phyloP scores from a whole-genome alignment of 1,284 basidiomycete species.

The Pascua sp. region DNA sequence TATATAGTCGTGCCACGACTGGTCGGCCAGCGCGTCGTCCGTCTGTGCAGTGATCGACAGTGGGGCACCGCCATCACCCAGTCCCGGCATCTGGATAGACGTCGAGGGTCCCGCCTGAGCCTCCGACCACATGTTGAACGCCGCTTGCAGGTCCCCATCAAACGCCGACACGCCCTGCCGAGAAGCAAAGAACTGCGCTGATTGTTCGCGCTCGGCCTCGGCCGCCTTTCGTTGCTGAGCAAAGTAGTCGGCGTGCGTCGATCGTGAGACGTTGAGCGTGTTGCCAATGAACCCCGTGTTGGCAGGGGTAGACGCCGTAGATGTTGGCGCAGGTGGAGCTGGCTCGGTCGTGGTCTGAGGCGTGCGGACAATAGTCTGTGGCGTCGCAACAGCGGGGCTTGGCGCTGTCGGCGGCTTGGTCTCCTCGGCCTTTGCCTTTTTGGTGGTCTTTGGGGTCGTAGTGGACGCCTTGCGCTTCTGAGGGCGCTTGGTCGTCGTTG shows the following conservation, averaged over 20 bases:
- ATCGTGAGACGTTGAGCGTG: slow-evolving; percentile 9
- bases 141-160: slow-evolving; percentile 14
- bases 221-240: slow-evolving; percentile 17
- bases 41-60: slow-evolving; percentile 1
- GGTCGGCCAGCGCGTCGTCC: slow-evolving; percentile 21
- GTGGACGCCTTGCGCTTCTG: slow-evolving; percentile 18
- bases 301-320: slow-evolving; percentile 7
- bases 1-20: slow-evolving; percentile 25
- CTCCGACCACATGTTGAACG: slow-evolving; percentile 15
- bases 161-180: slow-evolving; percentile 5
- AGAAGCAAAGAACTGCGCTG: slow-evolving; percentile 11
- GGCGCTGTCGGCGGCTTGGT: slow-evolving; percentile 3
- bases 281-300: slow-evolving; percentile 14
- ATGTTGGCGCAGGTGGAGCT: no score
- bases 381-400: not conserved
- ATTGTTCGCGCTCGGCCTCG: slow-evolving; percentile 10
- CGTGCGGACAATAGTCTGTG: no score
- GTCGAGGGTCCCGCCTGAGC: not conserved
- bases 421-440: slow-evolving; percentile 16
- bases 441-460: slow-evolving; percentile 11
- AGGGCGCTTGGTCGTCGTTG: slow-evolving; percentile 2
- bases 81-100: no score
- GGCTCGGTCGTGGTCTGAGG: no score
- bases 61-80: not conserved
- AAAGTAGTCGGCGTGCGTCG: slow-evolving; percentile 20